These are phyloP conservation scores for Trametes gibbosa DNA, from an alignment of 768 basidiomycete genomes.

Conservation along the genomic window DNA sequence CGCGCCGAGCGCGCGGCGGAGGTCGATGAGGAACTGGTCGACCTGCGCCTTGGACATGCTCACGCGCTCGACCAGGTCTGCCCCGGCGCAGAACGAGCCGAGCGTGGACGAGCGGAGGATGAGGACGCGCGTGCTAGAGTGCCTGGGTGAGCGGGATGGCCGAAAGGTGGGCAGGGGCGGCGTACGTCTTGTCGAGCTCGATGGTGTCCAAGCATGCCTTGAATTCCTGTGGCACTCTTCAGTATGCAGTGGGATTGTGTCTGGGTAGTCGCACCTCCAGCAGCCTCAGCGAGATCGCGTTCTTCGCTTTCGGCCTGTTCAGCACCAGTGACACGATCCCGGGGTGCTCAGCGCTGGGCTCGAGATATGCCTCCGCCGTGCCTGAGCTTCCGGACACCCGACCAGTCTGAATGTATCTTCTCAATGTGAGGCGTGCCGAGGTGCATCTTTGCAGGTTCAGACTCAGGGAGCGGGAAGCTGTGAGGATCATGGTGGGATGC, in stretches of 20 bases:
- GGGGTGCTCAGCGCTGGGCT: conserved; percentile 50
- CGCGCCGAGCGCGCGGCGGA: conserved; percentile 66
- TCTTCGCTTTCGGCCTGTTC: conserved; percentile 80
- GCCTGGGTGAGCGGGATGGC: neutral
- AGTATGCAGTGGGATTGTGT: too few relatives aligned
- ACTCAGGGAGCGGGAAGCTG: neutral
- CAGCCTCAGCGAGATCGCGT: conserved; percentile 78
- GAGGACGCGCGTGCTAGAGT: conserved; percentile 65
- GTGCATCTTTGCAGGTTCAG: neutral
- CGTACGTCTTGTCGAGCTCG: conserved; percentile 64
- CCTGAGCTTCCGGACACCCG: conserved; percentile 14
- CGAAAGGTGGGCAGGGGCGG: neutral
- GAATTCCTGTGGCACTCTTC: conserved; percentile 53
- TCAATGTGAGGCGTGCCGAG: neutral
- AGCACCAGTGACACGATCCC: conserved; percentile 75
- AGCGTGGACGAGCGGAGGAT: conserved; percentile 76
- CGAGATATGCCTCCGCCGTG: conserved; percentile 43
- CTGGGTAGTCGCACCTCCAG: too few relatives aligned
- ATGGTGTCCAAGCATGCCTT: conserved; percentile 64
- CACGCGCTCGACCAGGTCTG: conserved; percentile 84
- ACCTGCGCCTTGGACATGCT: conserved; percentile 77
- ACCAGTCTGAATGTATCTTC: conserved; percentile 10
- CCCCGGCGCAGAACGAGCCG: conserved; percentile 90
- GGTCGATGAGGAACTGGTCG: conserved; percentile 68
- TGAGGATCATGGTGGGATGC: neutral